A percentile compares a stretch with the other conserved stretches of the same genome.
These are phyloP conservation scores for Pseudofabraea citricarpa DNA, from an alignment of 2,329 filamentous ascomycete genomes.

Conservation along the genomic window DNA sequence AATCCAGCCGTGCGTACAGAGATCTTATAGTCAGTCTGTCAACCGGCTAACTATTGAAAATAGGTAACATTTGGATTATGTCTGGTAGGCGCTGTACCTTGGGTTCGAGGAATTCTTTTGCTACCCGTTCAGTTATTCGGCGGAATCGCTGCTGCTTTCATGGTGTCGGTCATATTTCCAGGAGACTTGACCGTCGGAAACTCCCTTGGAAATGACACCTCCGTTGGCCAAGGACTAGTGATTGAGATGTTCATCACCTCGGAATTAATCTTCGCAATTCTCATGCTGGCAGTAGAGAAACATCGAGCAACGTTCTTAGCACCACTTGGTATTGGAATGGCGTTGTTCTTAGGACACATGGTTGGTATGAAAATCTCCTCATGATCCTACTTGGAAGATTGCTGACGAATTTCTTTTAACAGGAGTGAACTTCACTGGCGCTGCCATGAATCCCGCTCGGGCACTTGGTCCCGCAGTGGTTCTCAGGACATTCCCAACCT, in stretches of 20 bases:
- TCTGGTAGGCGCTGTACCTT: conserved; percentile 25
- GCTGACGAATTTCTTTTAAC: too few relatives aligned
- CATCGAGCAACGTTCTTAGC: conserved; percentile 68
- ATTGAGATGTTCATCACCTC: conserved; percentile 42
- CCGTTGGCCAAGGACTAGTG: conserved; percentile 37
- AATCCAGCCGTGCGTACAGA: conserved; percentile 26
- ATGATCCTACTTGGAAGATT: too few relatives aligned
- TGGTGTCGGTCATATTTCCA: conserved; percentile 37
- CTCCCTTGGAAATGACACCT: conserved; percentile 32
- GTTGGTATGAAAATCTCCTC: conserved; percentile 12
- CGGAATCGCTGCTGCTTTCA: conserved; percentile 29
- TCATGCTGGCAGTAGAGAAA: conserved; percentile 61
- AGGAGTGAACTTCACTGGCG: conserved; percentile 41
- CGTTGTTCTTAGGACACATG: conserved; percentile 53
- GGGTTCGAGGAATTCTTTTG: conserved; percentile 22
- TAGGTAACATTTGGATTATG: conserved; percentile 30
- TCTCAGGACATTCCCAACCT: conserved; percentile 31
- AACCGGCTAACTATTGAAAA: too few relatives aligned
- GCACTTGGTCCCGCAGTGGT: conserved; percentile 41
- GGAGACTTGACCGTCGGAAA: conserved; percentile 36
- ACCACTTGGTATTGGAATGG: conserved; percentile 66
- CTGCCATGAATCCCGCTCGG: conserved; percentile 41
- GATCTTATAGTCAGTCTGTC: too few relatives aligned
- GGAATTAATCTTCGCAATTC: conserved; percentile 40
- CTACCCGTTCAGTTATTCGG: conserved; percentile 26